Conservation (phyloP, 2,329 filamentous ascomycete genomes). For the Neofusicoccum kwambonambiense region DNA sequence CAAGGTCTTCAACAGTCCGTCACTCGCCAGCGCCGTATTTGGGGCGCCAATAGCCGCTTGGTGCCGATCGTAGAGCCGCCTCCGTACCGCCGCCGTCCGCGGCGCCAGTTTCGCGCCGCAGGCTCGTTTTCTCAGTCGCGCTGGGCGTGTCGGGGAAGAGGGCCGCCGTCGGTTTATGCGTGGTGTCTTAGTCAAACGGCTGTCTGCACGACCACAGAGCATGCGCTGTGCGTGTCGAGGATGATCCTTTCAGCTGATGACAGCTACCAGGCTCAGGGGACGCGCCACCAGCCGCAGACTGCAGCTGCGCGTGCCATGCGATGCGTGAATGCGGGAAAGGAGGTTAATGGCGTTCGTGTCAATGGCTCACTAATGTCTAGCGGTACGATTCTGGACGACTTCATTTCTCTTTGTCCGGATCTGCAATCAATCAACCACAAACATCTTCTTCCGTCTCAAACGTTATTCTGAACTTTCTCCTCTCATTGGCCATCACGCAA, state of each 20-base stretch:
- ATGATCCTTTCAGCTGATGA: constrained; percentile 5
- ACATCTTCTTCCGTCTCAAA: background rate
- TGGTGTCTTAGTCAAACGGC: constrained; percentile 14
- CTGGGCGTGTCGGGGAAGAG: background rate
- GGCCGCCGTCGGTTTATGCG: background rate
- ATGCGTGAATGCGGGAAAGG: background rate
- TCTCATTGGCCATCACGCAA: background rate
- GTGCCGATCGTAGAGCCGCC: background rate
- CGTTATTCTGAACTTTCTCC: background rate
- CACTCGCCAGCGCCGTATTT: background rate
- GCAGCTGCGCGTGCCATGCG: background rate
- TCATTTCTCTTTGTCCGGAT: constrained; percentile 7
- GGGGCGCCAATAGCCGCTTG: background rate
- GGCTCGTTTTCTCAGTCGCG: background rate
- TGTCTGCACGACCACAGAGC: background rate
- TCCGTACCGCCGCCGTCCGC: background rate
- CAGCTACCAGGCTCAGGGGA: background rate
- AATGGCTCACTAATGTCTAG: constrained; percentile 8
- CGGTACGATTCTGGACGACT: background rate
- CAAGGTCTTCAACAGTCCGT: background rate
- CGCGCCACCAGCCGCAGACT: background rate
- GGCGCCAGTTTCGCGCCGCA: background rate
- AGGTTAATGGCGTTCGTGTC: background rate
- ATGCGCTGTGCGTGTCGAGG: background rate
- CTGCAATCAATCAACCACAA: constrained; percentile 1